A percentile compares a stretch with the other conserved stretches of the same genome.
Conservation (phyloP, 78 protist species). For the Dictyostelium citrinum region DNA sequence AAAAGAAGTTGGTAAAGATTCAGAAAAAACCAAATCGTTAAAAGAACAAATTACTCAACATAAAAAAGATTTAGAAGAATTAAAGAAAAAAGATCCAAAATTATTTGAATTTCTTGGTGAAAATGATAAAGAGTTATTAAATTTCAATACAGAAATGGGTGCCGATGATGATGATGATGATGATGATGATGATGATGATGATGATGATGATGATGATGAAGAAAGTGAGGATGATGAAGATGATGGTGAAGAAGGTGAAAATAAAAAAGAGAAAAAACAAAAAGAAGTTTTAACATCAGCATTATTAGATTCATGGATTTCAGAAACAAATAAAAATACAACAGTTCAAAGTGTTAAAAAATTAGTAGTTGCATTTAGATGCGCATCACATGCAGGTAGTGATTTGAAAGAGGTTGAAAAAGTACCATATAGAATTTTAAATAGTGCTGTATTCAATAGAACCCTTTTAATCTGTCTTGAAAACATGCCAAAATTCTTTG, state of each 20-base stretch:
- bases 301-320: conserved; percentile 46
- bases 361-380: conserved; percentile 74
- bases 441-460: conserved; percentile 43
- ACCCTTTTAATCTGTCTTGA: conserved; percentile 32
- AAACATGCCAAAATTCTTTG: conserved; percentile 28
- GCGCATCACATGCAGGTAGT: conserved; percentile 61
- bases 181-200: conserved; percentile 18
- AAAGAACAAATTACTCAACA: conserved; percentile 24
- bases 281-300: conserved; percentile 54
- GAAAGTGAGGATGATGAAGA: not conserved
- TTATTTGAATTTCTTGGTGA: conserved; percentile 21
- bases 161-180: conserved; percentile 20
- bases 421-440: conserved; percentile 14
- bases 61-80: conserved; percentile 23
- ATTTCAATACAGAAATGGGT: conserved; percentile 7
- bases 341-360: conserved; percentile 17
- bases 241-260: not conserved
- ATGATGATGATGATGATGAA: not conserved
- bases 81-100: conserved; percentile 50
- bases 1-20: conserved; percentile 12
- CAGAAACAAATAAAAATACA: not conserved
- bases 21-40: conserved; percentile 23
- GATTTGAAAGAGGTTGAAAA: not conserved
- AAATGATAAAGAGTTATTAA: conserved; percentile 14
- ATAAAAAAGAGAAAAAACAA: not conserved